Evolutionary conservation across 202 grass and related monocot species (phyloP), one percentile per base, ranked within the genome.

Genomic region (Dendrocalamus latiflorus): DNA sequence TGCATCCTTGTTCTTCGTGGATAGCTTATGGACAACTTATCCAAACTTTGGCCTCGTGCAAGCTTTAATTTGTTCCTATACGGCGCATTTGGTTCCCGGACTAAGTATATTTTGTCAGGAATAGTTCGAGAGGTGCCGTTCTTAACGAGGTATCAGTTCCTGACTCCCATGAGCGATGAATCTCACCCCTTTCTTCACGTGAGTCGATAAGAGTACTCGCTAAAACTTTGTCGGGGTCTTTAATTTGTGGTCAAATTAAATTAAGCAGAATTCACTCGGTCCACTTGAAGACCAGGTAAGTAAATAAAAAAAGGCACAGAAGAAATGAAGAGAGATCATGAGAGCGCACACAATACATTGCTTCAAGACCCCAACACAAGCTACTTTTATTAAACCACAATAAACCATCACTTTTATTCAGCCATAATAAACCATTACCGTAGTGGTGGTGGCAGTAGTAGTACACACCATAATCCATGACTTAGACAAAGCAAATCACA

Each of bases 401-500:
- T 6, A 78, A 11, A 77, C 73, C 63, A 67, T 77, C 39, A 49
- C 9, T 68, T 45, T 17, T 71, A 66, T 72, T 78, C 54, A 56
- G 24, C 41, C n/a, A 34, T 38, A 25, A 54, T 11, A 37, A 24
- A 43, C 6, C 42, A 63, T 70, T 37, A 76, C 65, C 28, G 53
- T 34, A 45, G 44, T 25, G 25, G 22, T 36, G 34, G 59, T 8
- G 21, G 77, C 2, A 2, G n/a, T 61, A 30, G 58, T 7, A 37
- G 77, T 63, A 81, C 71, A 81, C 82, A 57, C 26, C 45, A 76
- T 55, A 55, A 70, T 20, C 63, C 87, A 89, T 81, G 45, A 39
- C 44, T 69, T 63, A 67, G 53, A 70, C 38, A 39, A 33, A 38
- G 20, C 1, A 69, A 76, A 59, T 28, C 41, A 59, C 56, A 24